Percentiles rank a stretch among this genome's conserved stretches.
phyloP scores from a whole-genome alignment of 2,329 filamentous ascomycete genomes.

The Trichoderma koningii region DNA sequence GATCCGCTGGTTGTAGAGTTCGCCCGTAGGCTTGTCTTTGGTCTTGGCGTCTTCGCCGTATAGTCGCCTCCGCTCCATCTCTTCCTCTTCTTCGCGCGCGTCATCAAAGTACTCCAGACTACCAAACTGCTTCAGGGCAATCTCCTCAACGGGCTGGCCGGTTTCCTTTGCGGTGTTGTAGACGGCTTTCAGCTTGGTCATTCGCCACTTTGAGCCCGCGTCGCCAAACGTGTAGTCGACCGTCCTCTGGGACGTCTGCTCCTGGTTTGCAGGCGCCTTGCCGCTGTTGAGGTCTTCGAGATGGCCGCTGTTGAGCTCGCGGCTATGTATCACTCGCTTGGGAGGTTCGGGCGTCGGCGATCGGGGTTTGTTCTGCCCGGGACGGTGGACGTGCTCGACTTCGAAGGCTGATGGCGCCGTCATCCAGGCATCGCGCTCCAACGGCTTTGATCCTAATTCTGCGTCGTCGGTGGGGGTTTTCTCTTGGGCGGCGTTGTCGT shows the following conservation, averaged over 20 bases:
- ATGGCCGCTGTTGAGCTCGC: constrained; percentile 71
- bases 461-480: constrained; percentile 41
- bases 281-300: constrained; percentile 63
- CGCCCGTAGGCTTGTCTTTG: constrained; percentile 84
- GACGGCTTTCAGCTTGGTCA: constrained; percentile 89
- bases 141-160: constrained; percentile 72
- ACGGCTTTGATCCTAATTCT: constrained; percentile 36
- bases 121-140: constrained; percentile 81
- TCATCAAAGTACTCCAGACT: constrained; percentile 84
- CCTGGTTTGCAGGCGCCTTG: constrained; percentile 32
- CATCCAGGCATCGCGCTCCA: constrained; percentile 92
- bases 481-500: constrained; percentile 42
- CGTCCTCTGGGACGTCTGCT: constrained; percentile 50
- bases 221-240: constrained; percentile 88
- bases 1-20: constrained; percentile 78
- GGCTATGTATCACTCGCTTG: constrained; percentile 71
- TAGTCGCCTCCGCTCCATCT: constrained; percentile 77
- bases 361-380: constrained; percentile 54
- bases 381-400: constrained; percentile 76
- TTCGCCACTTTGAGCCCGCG: constrained; percentile 86
- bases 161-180: constrained; percentile 77
- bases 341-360: constrained; percentile 50
- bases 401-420: constrained; percentile 78
- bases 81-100: constrained; percentile 88
- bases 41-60: constrained; percentile 85